Evolutionary conservation across 805 yeast genomes (phyloP).

Genomic region (Schwanniomyces sp.): DNA sequence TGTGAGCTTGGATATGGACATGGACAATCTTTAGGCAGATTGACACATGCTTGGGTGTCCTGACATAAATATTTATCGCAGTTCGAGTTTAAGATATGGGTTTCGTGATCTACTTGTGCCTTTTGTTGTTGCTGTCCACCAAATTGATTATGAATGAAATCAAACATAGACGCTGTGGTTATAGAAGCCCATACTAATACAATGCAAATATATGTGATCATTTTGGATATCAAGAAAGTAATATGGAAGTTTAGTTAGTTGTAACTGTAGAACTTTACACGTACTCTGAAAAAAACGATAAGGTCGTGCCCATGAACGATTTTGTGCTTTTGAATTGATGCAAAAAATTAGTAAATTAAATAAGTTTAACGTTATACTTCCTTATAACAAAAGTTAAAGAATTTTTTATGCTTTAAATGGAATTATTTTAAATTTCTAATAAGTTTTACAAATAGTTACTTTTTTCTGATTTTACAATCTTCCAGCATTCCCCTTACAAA

Average conservation of each 20-base stretch:
- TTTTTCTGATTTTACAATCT: no score
- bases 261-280: background rate
- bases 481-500: no score
- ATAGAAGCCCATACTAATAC: conserved; percentile 5
- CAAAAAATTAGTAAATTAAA: no score
- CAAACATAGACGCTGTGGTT: conserved; percentile 32
- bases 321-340: background rate
- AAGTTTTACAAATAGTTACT: no score
- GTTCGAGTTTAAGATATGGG: conserved; percentile 33
- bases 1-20: conserved; percentile 89
- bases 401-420: no score
- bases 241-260: background rate
- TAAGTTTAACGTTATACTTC: no score
- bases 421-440: no score
- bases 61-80: conserved; percentile 79
- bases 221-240: background rate
- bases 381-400: no score
- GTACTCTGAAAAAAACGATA: background rate
- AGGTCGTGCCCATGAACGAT: background rate
- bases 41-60: conserved; percentile 79
- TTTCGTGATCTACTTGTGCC: conserved; percentile 37
- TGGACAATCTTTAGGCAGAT: conserved; percentile 70
- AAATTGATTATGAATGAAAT: conserved; percentile 29
- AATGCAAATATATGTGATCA: background rate
- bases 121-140: conserved; percentile 25